phyloP scores from a whole-genome alignment of 1,139 yeast genomes.

The Debaryomyces subglobosus region DNA sequence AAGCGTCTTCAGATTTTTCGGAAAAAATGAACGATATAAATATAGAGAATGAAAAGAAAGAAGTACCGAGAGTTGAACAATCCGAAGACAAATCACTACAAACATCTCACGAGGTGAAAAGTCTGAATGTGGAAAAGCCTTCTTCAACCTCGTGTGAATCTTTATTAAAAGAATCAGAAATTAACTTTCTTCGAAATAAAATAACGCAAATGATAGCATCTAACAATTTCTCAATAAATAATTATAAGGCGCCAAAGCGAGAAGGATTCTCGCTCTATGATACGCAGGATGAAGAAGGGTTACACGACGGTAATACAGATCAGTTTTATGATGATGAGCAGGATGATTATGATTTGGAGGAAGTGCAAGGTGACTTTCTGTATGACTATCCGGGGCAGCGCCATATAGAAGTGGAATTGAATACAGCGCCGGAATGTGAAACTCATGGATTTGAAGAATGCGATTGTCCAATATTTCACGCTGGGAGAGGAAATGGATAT shows the following conservation, averaged over 20 bases:
- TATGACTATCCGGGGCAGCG: conserved; percentile 36
- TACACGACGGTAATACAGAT: conserved; percentile 36
- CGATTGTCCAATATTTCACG: conserved; percentile 31
- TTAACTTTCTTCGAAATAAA: conserved; percentile 34
- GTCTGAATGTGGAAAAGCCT: background rate
- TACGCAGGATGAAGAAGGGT: conserved; percentile 46
- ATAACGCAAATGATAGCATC: conserved; percentile 29
- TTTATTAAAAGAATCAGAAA: conserved; percentile 34
- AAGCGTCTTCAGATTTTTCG: conserved; percentile 11
- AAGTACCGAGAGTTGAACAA: background rate
- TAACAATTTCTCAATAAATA: conserved; percentile 8
- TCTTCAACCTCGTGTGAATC: conserved; percentile 14
- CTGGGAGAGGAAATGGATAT: conserved; percentile 19
- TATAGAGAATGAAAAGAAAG: conserved; percentile 4
- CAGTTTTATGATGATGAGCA: conserved; percentile 25
- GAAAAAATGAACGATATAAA: conserved; percentile 7
- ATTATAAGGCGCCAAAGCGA: conserved; percentile 10
- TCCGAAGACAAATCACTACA: background rate
- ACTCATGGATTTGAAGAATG: conserved; percentile 35
- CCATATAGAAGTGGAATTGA: conserved; percentile 48
- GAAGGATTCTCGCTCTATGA: conserved; percentile 45
- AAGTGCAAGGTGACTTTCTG: conserved; percentile 31
- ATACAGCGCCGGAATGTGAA: conserved; percentile 36
- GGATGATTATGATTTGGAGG: conserved; percentile 45
- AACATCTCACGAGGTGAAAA: no score